These are phyloP conservation scores for Paratinospora sagittata DNA, from an alignment of 164 flowering plant species.

Conservation along the genomic window DNA sequence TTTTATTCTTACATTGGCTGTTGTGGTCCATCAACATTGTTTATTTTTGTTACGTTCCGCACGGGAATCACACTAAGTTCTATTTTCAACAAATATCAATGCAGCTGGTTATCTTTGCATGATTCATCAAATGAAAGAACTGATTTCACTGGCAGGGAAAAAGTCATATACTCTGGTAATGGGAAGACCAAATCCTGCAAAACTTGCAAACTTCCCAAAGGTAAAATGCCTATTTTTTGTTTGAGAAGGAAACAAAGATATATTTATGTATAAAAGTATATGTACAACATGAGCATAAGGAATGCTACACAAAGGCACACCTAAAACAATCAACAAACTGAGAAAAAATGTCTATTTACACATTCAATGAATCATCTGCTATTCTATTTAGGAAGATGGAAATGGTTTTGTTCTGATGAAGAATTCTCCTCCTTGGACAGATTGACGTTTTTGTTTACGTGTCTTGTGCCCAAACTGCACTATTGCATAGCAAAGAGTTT, in stretches of 20 bases:
- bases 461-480: slow-evolving; percentile 94
- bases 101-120: slow-evolving; percentile 92
- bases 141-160: slow-evolving; percentile 71
- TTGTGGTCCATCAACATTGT: neutral
- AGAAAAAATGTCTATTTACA: neutral
- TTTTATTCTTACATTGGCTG: no score
- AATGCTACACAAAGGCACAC: no score
- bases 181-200: slow-evolving; percentile 97
- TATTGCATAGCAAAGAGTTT: slow-evolving; percentile 94
- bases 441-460: slow-evolving; percentile 83
- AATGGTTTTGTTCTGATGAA: slow-evolving; percentile 1
- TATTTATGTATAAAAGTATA: no score
- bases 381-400: neutral
- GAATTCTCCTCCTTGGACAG: slow-evolving; percentile 33
- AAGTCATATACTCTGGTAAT: slow-evolving; percentile 79
- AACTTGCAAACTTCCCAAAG: slow-evolving; percentile 96
- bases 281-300: no score
- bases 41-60: neutral
- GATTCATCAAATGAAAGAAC: slow-evolving; percentile 74
- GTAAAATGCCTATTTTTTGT: slow-evolving; percentile 30
- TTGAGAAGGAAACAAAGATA: no score
- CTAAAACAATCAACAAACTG: no score
- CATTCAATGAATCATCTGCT: neutral
- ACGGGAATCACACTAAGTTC: neutral
- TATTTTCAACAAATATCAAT: slow-evolving; percentile 17